Evolutionary conservation across 2,329 filamentous ascomycete species (phyloP).

Genomic region (Pseudogymnoascus sp.): DNA sequence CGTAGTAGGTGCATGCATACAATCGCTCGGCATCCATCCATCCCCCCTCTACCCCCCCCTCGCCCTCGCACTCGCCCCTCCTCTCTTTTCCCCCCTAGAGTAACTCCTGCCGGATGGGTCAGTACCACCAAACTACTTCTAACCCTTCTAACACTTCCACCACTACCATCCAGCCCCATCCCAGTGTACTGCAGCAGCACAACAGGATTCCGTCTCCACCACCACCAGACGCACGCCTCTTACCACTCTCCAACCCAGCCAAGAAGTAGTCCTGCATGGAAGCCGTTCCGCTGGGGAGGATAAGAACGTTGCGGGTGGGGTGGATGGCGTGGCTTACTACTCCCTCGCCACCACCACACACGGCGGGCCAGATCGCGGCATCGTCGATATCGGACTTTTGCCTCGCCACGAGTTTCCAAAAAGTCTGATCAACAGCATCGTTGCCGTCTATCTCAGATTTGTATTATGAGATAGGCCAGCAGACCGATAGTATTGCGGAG

Average conservation of each 20-base stretch:
- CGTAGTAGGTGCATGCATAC: not conserved
- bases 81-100: not conserved
- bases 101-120: constrained; percentile 7
- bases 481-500: not conserved
- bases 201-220: not conserved
- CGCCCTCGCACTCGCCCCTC: not conserved
- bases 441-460: not conserved
- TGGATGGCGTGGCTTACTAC: not conserved
- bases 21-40: not conserved
- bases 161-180: too few species aligned
- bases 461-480: not conserved
- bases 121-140: not conserved
- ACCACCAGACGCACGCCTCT: not conserved
- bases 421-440: too few species aligned
- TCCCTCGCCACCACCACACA: not conserved
- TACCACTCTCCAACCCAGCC: not conserved
- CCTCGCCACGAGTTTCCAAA: not conserved
- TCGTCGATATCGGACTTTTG: not conserved
- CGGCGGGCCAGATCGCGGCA: not conserved
- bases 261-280: not conserved
- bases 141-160: too few species aligned
- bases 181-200: not conserved
- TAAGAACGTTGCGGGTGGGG: not conserved
- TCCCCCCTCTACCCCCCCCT: not conserved
- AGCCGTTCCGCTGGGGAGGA: not conserved